Conservation (phyloP, 169 alveolate genomes). For the Toxoplasma gondii region DNA sequence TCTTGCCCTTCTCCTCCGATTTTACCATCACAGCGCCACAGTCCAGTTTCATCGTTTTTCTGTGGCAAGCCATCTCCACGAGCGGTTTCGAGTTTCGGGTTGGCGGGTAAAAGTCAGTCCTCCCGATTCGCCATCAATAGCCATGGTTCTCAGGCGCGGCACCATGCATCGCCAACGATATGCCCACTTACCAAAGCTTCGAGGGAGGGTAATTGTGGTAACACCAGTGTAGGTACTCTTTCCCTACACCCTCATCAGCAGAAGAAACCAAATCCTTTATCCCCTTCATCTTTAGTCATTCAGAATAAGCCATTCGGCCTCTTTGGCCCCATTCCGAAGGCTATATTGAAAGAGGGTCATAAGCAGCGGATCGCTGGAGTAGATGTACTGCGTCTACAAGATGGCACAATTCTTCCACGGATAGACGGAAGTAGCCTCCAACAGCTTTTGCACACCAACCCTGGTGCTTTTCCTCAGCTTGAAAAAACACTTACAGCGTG, state of each 20-base stretch:
- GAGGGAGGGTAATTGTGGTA: background rate
- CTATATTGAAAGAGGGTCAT: background rate
- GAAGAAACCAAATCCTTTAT: background rate
- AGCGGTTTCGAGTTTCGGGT: background rate
- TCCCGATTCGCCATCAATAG: background rate
- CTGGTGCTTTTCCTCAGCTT: background rate
- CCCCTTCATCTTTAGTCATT: background rate
- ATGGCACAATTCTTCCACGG: slow-evolving; percentile 34
- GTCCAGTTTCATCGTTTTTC: background rate
- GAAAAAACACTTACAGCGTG: background rate
- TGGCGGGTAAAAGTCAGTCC: background rate
- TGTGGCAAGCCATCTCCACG: background rate
- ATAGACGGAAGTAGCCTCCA: slow-evolving; percentile 12
- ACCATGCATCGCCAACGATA: background rate
- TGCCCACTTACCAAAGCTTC: background rate
- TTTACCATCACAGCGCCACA: background rate
- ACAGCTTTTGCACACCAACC: background rate
- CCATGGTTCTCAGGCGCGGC: background rate
- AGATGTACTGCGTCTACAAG: slow-evolving; percentile 28
- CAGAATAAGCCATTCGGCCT: slow-evolving; percentile 29
- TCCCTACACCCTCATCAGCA: background rate
- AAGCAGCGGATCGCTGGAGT: slow-evolving; percentile 52
- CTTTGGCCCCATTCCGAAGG: slow-evolving; percentile 10
- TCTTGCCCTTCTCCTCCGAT: background rate
- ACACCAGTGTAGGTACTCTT: background rate